Percentiles rank a stretch among this genome's conserved stretches.
Conservation (phyloP, 148 eudicot species). For the Diospyros kaki region DNA sequence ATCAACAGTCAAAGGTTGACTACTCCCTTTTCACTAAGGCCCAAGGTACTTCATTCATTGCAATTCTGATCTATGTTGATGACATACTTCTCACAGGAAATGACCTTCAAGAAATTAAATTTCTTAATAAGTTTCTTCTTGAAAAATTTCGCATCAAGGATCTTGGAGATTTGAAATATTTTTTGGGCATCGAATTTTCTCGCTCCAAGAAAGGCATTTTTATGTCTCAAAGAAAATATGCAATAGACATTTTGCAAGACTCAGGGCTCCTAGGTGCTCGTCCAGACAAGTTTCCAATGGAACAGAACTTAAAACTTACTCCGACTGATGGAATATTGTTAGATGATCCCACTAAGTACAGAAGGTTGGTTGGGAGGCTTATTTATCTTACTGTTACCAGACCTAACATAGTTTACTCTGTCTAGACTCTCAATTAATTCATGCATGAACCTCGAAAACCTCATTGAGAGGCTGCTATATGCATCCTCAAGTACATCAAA, state of each 20-base stretch:
- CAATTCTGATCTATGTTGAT: background rate
- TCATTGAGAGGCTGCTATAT: background rate
- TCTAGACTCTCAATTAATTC: background rate
- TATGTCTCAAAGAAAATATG: background rate
- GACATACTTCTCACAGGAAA: background rate
- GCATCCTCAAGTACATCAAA: background rate
- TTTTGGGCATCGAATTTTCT: too few relatives aligned
- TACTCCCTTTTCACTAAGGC: background rate
- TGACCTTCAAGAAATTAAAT: too few relatives aligned
- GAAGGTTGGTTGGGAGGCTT: background rate
- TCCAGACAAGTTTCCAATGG: background rate
- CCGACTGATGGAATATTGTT: background rate
- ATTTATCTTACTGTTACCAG: background rate
- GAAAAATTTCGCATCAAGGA: too few relatives aligned
- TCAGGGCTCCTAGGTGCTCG: background rate
- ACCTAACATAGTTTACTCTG: background rate
- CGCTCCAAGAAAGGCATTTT: background rate
- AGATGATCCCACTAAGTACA: slow-evolving; percentile 3
- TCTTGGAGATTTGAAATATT: too few relatives aligned
- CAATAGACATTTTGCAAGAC: background rate
- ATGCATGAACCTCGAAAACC: background rate
- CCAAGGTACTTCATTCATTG: background rate
- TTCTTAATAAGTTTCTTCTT: too few relatives aligned
- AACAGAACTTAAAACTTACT: background rate
- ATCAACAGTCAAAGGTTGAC: background rate